phyloP scores from a whole-genome alignment of 1,284 basidiomycete species.

The Tilletia indica region DNA sequence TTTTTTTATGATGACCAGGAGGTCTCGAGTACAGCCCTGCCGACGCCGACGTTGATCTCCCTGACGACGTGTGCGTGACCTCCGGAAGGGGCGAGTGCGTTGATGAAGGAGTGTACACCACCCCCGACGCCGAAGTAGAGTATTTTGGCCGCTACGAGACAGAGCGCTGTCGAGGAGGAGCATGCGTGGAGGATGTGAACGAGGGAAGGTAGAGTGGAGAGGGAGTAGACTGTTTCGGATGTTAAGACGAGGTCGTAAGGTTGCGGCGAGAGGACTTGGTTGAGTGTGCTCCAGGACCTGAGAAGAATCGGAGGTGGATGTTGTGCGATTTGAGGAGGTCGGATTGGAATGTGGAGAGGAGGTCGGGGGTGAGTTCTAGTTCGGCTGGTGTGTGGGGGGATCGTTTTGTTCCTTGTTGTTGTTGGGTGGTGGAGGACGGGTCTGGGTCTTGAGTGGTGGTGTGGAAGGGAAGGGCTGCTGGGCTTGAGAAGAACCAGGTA shows the following conservation, averaged over 20 bases:
- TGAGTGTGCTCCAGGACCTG: constrained; percentile 70
- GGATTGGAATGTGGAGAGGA: constrained; percentile 67
- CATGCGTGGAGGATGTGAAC: constrained; percentile 60
- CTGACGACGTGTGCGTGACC: neutral
- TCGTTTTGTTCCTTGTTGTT: constrained; percentile 1
- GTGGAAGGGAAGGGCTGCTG: constrained; percentile 18
- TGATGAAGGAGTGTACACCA: constrained; percentile 73
- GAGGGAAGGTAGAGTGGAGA: constrained; percentile 69
- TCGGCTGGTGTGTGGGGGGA: constrained; percentile 42
- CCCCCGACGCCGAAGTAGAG: constrained; percentile 96
- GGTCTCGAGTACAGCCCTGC: neutral
- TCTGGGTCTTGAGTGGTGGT: neutral
- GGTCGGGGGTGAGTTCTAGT: constrained; percentile 54
- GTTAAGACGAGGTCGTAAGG: constrained; percentile 75
- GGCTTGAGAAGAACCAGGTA: constrained; percentile 59
- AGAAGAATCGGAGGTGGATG: constrained; percentile 72
- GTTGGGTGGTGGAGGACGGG: constrained; percentile 9
- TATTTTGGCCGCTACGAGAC: constrained; percentile 81
- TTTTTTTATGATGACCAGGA: neutral
- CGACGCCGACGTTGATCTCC: neutral
- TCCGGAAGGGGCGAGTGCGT: constrained; percentile 57
- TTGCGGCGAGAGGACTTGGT: neutral
- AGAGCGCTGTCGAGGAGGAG: constrained; percentile 42
- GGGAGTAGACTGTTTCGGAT: constrained; percentile 87
- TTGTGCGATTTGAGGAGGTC: constrained; percentile 62